Conservation (phyloP, 1,284 basidiomycete species). For the Cryptococcus depauperatus region DNA sequence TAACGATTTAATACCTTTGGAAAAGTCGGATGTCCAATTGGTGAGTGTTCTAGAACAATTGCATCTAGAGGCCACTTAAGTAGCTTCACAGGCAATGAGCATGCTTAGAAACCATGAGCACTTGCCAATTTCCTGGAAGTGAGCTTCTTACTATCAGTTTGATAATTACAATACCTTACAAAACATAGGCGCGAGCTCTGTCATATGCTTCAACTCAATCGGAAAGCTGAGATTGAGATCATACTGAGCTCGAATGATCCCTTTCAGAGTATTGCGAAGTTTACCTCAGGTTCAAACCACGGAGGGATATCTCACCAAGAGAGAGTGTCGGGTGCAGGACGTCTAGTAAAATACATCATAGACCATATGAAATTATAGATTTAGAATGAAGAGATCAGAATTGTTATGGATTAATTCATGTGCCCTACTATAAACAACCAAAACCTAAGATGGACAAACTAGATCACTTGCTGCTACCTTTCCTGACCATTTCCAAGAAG, state of each 20-base stretch:
- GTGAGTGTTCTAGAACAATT: conserved; percentile 11
- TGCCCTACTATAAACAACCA: too few relatives aligned
- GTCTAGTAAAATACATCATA: too few relatives aligned
- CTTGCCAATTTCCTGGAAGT: conserved; percentile 66
- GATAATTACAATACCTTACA: not conserved
- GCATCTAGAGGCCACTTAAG: not conserved
- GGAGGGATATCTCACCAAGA: too few relatives aligned
- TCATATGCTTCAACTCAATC: conserved; percentile 64
- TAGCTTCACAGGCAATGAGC: conserved; percentile 52
- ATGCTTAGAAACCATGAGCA: conserved; percentile 53
- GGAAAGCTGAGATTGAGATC: conserved; percentile 84
- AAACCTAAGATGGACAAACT: too few relatives aligned
- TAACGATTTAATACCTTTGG: conserved; percentile 61
- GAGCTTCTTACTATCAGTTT: conserved; percentile 5
- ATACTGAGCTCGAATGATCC: conserved; percentile 35
- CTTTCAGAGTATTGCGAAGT: too few relatives aligned
- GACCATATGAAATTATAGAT: too few relatives aligned
- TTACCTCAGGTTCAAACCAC: too few relatives aligned
- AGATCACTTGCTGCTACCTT: conserved; percentile 18
- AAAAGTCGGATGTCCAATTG: conserved; percentile 60
- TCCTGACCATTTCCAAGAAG: conserved; percentile 46
- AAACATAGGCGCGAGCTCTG: conserved; percentile 57
- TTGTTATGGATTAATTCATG: too few relatives aligned
- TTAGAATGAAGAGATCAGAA: too few relatives aligned
- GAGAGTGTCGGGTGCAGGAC: too few relatives aligned